These are phyloP conservation scores for Saprolegnia parasitica DNA, from an alignment of 352 stramenopile genomes.

Conservation along the genomic window DNA sequence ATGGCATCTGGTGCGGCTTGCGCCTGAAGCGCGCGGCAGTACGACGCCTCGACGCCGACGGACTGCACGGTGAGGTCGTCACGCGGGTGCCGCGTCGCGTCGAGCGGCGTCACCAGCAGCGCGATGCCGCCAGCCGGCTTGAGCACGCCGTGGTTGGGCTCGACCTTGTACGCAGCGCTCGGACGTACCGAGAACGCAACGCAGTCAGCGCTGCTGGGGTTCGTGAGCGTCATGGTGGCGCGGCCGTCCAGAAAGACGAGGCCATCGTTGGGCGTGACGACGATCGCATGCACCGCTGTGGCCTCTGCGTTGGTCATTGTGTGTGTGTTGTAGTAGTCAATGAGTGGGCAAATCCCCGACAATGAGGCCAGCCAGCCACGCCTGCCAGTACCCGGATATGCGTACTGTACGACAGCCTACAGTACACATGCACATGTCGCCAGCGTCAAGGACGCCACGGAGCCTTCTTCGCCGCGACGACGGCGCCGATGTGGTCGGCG, in stretches of 20 bases:
- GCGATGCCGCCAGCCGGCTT: neutral
- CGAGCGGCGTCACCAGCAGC: neutral
- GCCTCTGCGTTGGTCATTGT: neutral
- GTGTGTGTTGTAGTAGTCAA: neutral
- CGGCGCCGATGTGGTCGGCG: too few relatives aligned
- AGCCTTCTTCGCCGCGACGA: too few relatives aligned
- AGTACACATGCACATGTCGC: neutral
- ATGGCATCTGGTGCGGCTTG: neutral
- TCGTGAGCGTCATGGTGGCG: neutral
- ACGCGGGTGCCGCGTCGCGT: neutral
- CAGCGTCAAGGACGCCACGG: too few relatives aligned
- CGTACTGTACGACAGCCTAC: neutral
- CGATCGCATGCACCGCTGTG: neutral
- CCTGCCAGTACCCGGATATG: neutral
- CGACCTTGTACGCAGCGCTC: neutral
- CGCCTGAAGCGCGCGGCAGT: neutral
- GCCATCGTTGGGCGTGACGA: neutral
- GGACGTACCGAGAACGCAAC: neutral
- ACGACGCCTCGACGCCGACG: neutral
- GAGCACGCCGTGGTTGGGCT: slow-evolving; percentile 1
- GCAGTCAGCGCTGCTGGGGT: neutral
- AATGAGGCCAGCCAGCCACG: neutral
- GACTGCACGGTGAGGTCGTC: neutral
- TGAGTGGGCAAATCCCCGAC: neutral
- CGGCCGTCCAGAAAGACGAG: neutral